A percentile compares a stretch with the other conserved stretches of the same genome.
These are phyloP conservation scores for Phytopythium chamaehyphon DNA, from an alignment of 352 stramenopile species.

Conservation along the genomic window DNA sequence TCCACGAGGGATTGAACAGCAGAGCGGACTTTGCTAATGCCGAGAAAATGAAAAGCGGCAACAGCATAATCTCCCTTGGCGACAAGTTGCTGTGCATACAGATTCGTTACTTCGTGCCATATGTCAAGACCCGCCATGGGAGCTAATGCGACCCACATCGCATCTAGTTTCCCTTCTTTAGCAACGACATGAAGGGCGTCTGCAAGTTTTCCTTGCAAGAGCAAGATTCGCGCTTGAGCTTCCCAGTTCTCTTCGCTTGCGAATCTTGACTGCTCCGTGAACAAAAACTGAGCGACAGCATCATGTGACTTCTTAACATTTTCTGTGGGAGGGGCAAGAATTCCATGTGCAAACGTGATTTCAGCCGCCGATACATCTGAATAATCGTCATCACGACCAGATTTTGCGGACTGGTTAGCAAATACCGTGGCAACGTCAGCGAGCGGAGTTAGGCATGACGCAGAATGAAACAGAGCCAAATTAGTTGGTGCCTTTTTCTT, in stretches of 20 bases:
- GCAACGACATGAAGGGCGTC: constrained; percentile 59
- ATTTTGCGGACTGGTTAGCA: no score
- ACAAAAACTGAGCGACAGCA: constrained; percentile 1
- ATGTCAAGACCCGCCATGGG: constrained; percentile 70
- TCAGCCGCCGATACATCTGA: no score
- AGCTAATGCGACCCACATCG: constrained; percentile 60
- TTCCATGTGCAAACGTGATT: no score
- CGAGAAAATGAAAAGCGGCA: constrained; percentile 61
- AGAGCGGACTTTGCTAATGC: constrained; percentile 49
- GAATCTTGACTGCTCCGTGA: constrained; percentile 21
- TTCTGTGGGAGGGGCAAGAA: no score
- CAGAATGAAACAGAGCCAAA: constrained; percentile 21
- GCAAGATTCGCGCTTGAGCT: constrained; percentile 32
- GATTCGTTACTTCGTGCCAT: constrained; percentile 58
- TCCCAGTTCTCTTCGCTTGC: constrained; percentile 45
- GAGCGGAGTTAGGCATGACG: no score
- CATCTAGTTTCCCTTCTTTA: constrained; percentile 34
- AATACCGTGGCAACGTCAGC: no score
- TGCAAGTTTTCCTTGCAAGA: constrained; percentile 48
- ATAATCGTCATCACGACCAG: no score
- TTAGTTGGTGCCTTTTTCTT: constrained; percentile 23
- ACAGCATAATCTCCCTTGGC: constrained; percentile 34
- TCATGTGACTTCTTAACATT: not conserved
- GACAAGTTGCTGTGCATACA: constrained; percentile 61
- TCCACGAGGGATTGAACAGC: constrained; percentile 38